Conservation (phyloP, 2,329 filamentous ascomycete genomes). For the Orbilia quercus region DNA sequence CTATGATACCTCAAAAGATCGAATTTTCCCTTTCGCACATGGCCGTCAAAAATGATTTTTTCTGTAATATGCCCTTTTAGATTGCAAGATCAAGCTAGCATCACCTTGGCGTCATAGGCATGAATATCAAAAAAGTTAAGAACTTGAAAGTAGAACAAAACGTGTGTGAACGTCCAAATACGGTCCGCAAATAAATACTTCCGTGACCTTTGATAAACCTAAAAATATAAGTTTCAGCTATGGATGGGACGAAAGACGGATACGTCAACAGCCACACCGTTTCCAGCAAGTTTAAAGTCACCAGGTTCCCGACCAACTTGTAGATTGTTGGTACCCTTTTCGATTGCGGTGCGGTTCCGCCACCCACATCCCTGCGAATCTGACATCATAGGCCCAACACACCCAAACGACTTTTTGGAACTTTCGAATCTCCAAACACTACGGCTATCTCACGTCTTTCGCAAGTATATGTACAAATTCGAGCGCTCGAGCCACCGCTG, state of each 20-base stretch:
- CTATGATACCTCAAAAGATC: constrained; percentile 3
- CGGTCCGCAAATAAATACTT: constrained; percentile 1
- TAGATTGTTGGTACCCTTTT: constrained; percentile 6
- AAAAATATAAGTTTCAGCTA: neutral
- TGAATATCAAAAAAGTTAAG: constrained; percentile 53
- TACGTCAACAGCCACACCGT: constrained; percentile 31
- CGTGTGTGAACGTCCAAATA: neutral
- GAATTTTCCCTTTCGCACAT: constrained; percentile 10
- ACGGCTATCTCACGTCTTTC: constrained; percentile 44
- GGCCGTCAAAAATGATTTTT: constrained; percentile 3
- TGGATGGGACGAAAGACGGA: constrained; percentile 2
- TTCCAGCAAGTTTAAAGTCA: neutral
- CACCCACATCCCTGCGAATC: constrained; percentile 33
- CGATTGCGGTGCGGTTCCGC: constrained; percentile 7
- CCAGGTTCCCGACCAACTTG: neutral
- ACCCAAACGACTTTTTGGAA: neutral
- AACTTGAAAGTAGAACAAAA: constrained; percentile 22
- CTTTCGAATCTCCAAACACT: constrained; percentile 34
- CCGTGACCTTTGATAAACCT: neutral
- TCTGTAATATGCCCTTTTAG: constrained; percentile 43
- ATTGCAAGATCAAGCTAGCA: constrained; percentile 54
- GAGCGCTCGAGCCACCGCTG: neutral
- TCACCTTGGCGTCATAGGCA: constrained; percentile 56
- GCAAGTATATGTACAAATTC: too few relatives aligned
- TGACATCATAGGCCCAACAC: constrained; percentile 53